Conservation (phyloP, 2,329 filamentous ascomycete species). For the Seiridium cupressi region DNA sequence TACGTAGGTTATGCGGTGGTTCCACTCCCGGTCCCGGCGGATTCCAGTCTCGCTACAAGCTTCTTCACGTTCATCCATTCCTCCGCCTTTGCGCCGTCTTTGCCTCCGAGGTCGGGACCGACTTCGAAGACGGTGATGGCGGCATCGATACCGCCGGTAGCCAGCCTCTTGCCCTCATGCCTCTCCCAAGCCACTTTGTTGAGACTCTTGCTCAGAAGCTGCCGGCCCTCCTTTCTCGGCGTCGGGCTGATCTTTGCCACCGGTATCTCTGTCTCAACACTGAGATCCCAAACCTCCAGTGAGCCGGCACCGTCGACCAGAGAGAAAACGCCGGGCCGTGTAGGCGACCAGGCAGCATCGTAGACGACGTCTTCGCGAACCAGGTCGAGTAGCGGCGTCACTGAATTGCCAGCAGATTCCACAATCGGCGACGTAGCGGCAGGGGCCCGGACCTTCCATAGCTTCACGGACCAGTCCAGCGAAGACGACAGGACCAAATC, state of each 20-base stretch:
- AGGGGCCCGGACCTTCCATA: slow-evolving; percentile 90
- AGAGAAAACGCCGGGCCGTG: slow-evolving; percentile 91
- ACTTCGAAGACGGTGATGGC: slow-evolving; percentile 93
- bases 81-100: slow-evolving; percentile 77
- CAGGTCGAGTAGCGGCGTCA: slow-evolving; percentile 82
- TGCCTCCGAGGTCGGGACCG: slow-evolving; percentile 75
- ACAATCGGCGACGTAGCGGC: slow-evolving; percentile 66
- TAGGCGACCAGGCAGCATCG: slow-evolving; percentile 91
- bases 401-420: slow-evolving; percentile 43
- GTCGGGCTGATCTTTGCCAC: slow-evolving; percentile 77
- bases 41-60: slow-evolving; percentile 74
- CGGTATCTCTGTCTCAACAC: slow-evolving; percentile 87
- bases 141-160: slow-evolving; percentile 89
- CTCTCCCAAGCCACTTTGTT: slow-evolving; percentile 96
- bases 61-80: slow-evolving; percentile 95
- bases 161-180: slow-evolving; percentile 80
- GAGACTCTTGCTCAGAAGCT: slow-evolving; percentile 77
- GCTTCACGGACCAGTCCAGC: slow-evolving; percentile 94
- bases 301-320: slow-evolving; percentile 90
- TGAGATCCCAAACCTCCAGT: slow-evolving; percentile 94
- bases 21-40: slow-evolving; percentile 49
- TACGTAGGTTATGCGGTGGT: slow-evolving; percentile 32
- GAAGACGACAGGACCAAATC: slow-evolving; percentile 91
- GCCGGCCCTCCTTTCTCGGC: slow-evolving; percentile 58
- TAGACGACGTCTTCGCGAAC: slow-evolving; percentile 95